Percentiles rank a stretch among this genome's conserved stretches.
Evolutionary conservation across 148 eudicot genomes (phyloP).

Genomic region (Euryodendron excelsum): DNA sequence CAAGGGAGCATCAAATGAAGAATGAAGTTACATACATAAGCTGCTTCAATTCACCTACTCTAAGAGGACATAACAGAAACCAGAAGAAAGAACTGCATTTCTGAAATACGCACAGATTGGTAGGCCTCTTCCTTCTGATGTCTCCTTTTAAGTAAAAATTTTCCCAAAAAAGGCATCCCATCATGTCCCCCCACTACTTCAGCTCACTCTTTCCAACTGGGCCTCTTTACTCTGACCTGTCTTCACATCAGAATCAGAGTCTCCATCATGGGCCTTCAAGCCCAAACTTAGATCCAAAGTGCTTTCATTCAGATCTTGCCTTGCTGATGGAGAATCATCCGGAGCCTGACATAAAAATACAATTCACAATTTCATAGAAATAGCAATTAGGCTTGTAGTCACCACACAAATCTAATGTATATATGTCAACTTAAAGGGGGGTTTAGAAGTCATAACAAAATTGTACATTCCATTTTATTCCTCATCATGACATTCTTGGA

Average conservation of each 20-base stretch:
- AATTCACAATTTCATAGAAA: background rate
- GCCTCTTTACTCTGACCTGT: conserved; percentile 25
- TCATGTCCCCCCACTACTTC: conserved; percentile 8
- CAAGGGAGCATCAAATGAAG: conserved; percentile 19
- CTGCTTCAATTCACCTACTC: conserved; percentile 5
- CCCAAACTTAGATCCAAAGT: conserved; percentile 68
- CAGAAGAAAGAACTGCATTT: conserved; percentile 1
- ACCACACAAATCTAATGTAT: background rate
- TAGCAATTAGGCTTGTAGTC: background rate
- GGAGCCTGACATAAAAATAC: conserved; percentile 36
- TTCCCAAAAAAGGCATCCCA: background rate
- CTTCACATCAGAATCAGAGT: conserved; percentile 44
- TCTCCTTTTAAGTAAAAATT: background rate
- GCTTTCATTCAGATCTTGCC: conserved; percentile 77
- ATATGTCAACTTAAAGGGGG: background rate
- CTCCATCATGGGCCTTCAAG: conserved; percentile 53
- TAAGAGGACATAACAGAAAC: background rate
- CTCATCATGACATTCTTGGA: background rate
- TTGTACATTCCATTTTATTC: background rate
- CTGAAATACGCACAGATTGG: conserved; percentile 3
- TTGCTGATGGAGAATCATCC: conserved; percentile 39
- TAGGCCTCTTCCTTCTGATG: conserved; percentile 1
- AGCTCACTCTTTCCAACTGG: conserved; percentile 14
- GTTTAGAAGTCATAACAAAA: background rate
- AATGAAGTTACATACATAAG: conserved; percentile 7